A percentile compares a stretch with the other conserved stretches of the same genome.
Evolutionary conservation across 768 basidiomycete species (phyloP).

Genomic region (Scleroderma citrinum): DNA sequence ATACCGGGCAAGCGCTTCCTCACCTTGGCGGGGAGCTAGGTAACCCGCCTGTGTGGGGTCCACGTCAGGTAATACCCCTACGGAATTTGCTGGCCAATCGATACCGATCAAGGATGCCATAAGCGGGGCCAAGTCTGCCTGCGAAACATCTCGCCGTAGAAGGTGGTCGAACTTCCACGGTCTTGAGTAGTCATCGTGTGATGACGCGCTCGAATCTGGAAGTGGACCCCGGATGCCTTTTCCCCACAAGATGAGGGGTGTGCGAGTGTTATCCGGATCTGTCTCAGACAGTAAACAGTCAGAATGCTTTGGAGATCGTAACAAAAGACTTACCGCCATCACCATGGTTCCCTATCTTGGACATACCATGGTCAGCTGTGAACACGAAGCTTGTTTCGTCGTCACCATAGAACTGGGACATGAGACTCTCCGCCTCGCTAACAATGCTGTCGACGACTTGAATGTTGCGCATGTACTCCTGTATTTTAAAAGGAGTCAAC

Average conservation of each 20-base stretch:
- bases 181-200: constrained; percentile 65
- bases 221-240: constrained; percentile 68
- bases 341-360: constrained; percentile 81
- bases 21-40: constrained; percentile 40
- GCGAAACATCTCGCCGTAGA: constrained; percentile 69
- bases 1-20: constrained; percentile 45
- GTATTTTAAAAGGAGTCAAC: not conserved
- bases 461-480: constrained; percentile 88
- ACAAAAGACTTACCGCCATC: constrained; percentile 59
- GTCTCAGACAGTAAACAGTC: constrained; percentile 1
- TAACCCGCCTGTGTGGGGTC: constrained; percentile 58
- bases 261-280: constrained; percentile 88
- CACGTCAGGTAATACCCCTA: constrained; percentile 75
- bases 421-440: constrained; percentile 52
- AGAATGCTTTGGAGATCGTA: not conserved
- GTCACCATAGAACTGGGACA: constrained; percentile 61
- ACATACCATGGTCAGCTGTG: constrained; percentile 91
- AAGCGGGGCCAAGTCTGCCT: constrained; percentile 75
- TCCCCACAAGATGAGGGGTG: constrained; percentile 81
- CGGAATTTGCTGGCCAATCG: constrained; percentile 76
- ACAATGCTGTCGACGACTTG: constrained; percentile 74
- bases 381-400: constrained; percentile 71
- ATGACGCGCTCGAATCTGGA: constrained; percentile 45
- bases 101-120: constrained; percentile 73
- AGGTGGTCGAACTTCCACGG: constrained; percentile 58